Base-by-base conservation (phyloP, 2,329 filamentous ascomycete species). In the Apiospora aurea region DNA sequence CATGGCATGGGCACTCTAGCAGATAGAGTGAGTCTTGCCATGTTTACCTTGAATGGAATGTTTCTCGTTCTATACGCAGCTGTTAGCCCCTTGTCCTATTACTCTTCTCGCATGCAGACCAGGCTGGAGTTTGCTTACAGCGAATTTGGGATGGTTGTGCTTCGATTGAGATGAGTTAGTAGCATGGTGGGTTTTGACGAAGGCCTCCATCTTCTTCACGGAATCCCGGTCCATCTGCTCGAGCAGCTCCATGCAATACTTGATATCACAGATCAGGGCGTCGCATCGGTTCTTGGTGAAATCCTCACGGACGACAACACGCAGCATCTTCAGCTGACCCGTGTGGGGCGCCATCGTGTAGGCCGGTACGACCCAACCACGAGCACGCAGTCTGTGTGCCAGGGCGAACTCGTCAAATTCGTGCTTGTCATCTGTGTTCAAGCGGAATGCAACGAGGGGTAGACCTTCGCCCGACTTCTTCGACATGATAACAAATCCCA, bases 281-380 rank as follows among this genome's bases (percentile, higher is more conserved):
- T 98, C 95, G 79, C 94, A 97, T 51, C 95, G 89, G 76, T 87
- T 91, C 81, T 93, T 91, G 67, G 91, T 93, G 77, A 98, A 98
- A 83, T 98, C 96, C 83, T 98, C 96, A 69, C 96, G 90, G 5
- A 98, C 94, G 0, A 98, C 96, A 5, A 98, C 90, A 49, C 96
- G 92, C 86, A 98, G 90, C 89, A 98, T 92, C 88, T 97, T 97
- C 79, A 98, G 87, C 75, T 91, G 86, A 71, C 94, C 87, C 24
- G 94, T 95, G 80, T 97, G 88, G 24, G 95, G 95, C 0, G 96
- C 96, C 96, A 98, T 98, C 51, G 95, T 98, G 84, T 98, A 98
- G 0, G 96, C 96, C 0, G 96, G 96, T 0, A 98, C 94, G 43
- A 98, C 93, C 96, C 96, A 98, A 61, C 94, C 94, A 46, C 95